Percentiles rank a stretch among this genome's conserved stretches.
Evolutionary conservation across 1,139 yeast species (phyloP).

Genomic region (Debaryomycetaceae sp.): DNA sequence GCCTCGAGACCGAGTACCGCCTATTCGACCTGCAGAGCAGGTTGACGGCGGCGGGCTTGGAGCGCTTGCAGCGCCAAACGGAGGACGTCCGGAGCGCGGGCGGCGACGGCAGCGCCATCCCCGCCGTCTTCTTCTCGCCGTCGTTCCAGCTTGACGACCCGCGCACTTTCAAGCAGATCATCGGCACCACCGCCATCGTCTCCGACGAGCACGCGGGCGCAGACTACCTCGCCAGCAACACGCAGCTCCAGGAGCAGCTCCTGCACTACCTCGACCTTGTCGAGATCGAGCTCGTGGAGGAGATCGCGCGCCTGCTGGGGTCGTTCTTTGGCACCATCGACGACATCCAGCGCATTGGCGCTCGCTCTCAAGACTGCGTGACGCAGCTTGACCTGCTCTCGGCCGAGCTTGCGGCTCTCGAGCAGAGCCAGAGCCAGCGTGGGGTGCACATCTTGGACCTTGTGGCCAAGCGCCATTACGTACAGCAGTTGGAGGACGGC

Average conservation of each 20-base stretch:
- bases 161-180: constrained; percentile 69
- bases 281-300: constrained; percentile 74
- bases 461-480: constrained; percentile 53
- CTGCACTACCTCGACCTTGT: constrained; percentile 82
- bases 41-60: constrained; percentile 47
- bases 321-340: constrained; percentile 82
- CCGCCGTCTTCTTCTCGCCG: constrained; percentile 61
- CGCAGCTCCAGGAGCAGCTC: constrained; percentile 71
- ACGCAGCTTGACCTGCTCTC: constrained; percentile 44
- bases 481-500: constrained; percentile 58
- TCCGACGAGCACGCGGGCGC: constrained; percentile 14
- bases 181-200: constrained; percentile 47
- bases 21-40: constrained; percentile 47
- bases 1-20: constrained; percentile 51
- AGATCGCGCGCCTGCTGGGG: constrained; percentile 78
- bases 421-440: constrained; percentile 45
- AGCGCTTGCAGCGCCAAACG: constrained; percentile 32
- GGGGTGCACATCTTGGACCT: constrained; percentile 53
- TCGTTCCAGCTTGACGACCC: constrained; percentile 87
- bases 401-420: constrained; percentile 36
- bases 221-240: constrained; percentile 30
- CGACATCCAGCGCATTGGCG: constrained; percentile 63
- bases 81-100: constrained; percentile 14
- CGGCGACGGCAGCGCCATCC: constrained; percentile 42
- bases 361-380: constrained; percentile 51